Conservation (phyloP, 768 basidiomycete species). For the Neoboletus subvelutipes region DNA sequence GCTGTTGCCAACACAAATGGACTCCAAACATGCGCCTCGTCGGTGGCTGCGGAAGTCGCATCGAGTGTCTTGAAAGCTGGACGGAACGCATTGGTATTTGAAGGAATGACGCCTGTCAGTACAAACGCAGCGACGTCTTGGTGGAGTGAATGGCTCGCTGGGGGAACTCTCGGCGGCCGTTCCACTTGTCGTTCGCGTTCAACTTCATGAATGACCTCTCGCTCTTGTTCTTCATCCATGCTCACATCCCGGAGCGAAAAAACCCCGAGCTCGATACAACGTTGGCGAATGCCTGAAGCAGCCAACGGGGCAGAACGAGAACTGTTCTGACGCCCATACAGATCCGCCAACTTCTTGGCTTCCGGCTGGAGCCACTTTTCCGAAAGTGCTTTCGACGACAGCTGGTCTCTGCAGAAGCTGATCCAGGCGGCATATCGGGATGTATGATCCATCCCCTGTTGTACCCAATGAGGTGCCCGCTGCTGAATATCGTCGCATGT, state of each 20-base stretch:
- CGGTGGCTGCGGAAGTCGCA: conserved; percentile 2
- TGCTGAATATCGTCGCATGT: too few species aligned
- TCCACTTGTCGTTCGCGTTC: conserved; percentile 29
- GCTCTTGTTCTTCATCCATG: conserved; percentile 51
- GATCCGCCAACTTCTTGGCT: conserved; percentile 29
- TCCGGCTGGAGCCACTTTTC: conserved; percentile 28
- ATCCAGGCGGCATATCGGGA: too few species aligned
- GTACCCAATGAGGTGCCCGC: too few species aligned
- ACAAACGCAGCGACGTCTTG: conserved; percentile 26
- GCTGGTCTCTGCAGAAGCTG: conserved; percentile 20
- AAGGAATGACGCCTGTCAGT: conserved; percentile 30
- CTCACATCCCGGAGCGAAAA: conserved; percentile 12
- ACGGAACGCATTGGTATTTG: conserved; percentile 21
- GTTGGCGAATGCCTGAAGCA: neutral
- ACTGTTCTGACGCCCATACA: conserved; percentile 25
- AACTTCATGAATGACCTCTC: conserved; percentile 46
- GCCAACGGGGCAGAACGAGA: neutral
- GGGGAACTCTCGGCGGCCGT: conserved; percentile 31
- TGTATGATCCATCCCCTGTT: too few species aligned
- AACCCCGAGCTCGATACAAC: conserved; percentile 25
- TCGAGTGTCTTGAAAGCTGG: conserved; percentile 14
- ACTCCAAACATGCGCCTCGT: conserved; percentile 26
- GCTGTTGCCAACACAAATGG: conserved; percentile 11
- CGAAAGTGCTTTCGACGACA: conserved; percentile 1
- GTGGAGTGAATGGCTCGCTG: conserved; percentile 1